Evolutionary conservation across 1,139 yeast species (phyloP).

Genomic region (Saccharomycopsis hybrid): DNA sequence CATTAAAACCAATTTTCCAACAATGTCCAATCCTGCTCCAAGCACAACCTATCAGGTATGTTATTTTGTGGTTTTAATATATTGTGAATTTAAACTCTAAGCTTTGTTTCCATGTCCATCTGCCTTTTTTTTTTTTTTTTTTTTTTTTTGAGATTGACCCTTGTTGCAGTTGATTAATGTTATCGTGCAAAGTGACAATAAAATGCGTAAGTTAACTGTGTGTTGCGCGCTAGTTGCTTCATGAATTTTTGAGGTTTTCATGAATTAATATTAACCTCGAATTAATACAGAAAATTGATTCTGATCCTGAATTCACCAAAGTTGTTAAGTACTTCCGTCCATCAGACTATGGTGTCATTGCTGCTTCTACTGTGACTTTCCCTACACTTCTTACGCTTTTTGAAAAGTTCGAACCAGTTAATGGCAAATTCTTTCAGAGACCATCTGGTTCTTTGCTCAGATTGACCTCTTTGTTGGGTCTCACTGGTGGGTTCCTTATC

Average conservation of each 20-base stretch:
- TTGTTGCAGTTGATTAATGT: no score
- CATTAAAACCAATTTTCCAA: no score
- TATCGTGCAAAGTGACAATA: no score
- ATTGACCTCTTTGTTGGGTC: slow-evolving; percentile 55
- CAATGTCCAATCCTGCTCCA: slow-evolving; percentile 20
- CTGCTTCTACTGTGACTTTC: slow-evolving; percentile 55
- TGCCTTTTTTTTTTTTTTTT: no score
- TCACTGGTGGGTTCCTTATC: slow-evolving; percentile 63
- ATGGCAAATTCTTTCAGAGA: slow-evolving; percentile 53
- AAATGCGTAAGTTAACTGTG: no score
- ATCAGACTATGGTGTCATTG: slow-evolving; percentile 63
- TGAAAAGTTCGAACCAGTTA: slow-evolving; percentile 58
- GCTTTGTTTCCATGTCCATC: no score
- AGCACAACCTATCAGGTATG: slow-evolving; percentile 16
- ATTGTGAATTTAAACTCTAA: no score
- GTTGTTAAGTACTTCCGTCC: slow-evolving; percentile 70
- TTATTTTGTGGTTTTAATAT: no score
- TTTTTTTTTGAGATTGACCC: no score
- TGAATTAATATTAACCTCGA: slow-evolving; percentile 6
- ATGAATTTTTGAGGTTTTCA: no score
- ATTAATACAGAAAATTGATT: slow-evolving; percentile 45
- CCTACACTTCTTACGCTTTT: slow-evolving; percentile 57
- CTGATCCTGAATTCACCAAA: slow-evolving; percentile 69
- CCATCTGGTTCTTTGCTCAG: slow-evolving; percentile 55
- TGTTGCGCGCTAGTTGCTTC: no score